phyloP scores from a whole-genome alignment of 2,329 filamentous ascomycete genomes.

The Claviceps purpurea region DNA sequence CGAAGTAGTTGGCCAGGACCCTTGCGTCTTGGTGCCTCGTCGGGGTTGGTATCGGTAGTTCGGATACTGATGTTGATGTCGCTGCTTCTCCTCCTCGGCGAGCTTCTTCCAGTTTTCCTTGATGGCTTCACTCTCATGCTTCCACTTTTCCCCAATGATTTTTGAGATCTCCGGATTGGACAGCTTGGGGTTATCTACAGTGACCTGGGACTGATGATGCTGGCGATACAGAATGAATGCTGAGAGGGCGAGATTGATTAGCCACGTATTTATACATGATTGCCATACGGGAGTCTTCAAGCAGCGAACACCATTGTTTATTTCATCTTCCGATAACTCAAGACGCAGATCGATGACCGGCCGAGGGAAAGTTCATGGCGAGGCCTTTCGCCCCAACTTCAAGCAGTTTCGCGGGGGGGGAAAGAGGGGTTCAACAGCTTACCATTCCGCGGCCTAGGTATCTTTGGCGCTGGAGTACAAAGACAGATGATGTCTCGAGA shows the following conservation, averaged over 20 bases:
- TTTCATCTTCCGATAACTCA: neutral
- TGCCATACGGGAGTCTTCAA: neutral
- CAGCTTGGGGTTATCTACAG: slow-evolving; percentile 71
- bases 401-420: neutral
- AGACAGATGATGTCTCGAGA: slow-evolving; percentile 37
- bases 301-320: neutral
- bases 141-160: slow-evolving; percentile 91
- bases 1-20: slow-evolving; percentile 19
- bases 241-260: slow-evolving; percentile 28
- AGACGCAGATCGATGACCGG: neutral
- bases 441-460: slow-evolving; percentile 47
- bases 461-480: slow-evolving; percentile 42
- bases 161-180: slow-evolving; percentile 95
- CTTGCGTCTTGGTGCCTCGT: slow-evolving; percentile 32
- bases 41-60: slow-evolving; percentile 90
- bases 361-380: neutral
- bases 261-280: slow-evolving; percentile 3
- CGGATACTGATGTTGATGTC: slow-evolving; percentile 81
- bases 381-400: neutral
- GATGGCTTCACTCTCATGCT: slow-evolving; percentile 55
- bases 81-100: slow-evolving; percentile 84
- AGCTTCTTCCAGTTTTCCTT: slow-evolving; percentile 81
- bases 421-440: slow-evolving; percentile 16
- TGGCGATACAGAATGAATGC: slow-evolving; percentile 97
- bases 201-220: slow-evolving; percentile 73